Evolutionary conservation across 805 yeast species (phyloP).

Genomic region (Lachancea meyersii): DNA sequence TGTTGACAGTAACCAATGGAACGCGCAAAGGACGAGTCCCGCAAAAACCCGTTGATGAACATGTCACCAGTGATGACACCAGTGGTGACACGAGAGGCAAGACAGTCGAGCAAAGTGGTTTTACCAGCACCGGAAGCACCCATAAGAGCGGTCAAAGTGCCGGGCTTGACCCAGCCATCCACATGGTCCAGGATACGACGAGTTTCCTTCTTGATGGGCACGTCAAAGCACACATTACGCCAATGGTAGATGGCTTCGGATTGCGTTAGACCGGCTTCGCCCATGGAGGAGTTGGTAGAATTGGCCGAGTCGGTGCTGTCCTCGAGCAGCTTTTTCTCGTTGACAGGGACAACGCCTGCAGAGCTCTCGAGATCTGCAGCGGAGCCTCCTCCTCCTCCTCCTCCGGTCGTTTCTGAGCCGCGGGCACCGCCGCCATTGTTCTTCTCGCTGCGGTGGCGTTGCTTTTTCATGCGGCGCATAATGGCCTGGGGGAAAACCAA

Average conservation of each 20-base stretch:
- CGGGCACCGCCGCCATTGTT: too few relatives aligned
- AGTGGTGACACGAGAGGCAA: conserved; percentile 62
- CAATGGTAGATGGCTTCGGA: conserved; percentile 61
- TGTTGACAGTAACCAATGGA: conserved; percentile 79
- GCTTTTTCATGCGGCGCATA: conserved; percentile 42
- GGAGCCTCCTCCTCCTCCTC: conserved; percentile 12
- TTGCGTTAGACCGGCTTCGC: conserved; percentile 26
- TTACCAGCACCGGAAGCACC: conserved; percentile 88
- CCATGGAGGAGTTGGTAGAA: conserved; percentile 7
- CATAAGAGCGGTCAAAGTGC: conserved; percentile 74
- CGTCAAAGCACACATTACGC: conserved; percentile 68
- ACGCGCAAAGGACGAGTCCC: conserved; percentile 62
- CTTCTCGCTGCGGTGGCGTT: too few relatives aligned
- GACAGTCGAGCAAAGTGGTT: conserved; percentile 66
- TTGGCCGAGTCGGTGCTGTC: conserved; percentile 16
- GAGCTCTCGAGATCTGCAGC: conserved; percentile 23
- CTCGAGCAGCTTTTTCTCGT: conserved; percentile 22
- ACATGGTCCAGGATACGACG: conserved; percentile 58
- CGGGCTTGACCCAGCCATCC: conserved; percentile 81
- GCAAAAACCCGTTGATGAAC: conserved; percentile 63
- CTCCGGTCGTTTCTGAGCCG: conserved; percentile 3
- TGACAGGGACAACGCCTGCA: conserved; percentile 11
- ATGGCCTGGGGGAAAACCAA: conserved; percentile 50
- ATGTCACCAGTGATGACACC: conserved; percentile 70
- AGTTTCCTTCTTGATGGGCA: conserved; percentile 53